Evolutionary conservation across 2,329 filamentous ascomycete species (phyloP).

Genomic region (Neobulgaria alba): DNA sequence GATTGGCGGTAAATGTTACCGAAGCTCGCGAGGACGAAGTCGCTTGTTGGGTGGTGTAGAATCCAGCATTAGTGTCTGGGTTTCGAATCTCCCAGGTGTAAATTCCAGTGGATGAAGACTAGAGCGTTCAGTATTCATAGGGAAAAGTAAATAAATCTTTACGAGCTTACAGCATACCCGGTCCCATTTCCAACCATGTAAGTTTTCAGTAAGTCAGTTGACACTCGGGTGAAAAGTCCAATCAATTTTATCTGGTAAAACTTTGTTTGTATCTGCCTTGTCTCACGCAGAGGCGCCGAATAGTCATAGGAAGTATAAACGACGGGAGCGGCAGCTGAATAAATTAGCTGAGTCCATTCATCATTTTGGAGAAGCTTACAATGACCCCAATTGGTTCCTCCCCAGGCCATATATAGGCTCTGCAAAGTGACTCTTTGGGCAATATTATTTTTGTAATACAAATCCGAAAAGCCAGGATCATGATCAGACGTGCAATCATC

Average conservation of each 20-base stretch:
- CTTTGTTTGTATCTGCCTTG: constrained; percentile 43
- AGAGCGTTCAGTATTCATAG: background rate
- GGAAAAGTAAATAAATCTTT: background rate
- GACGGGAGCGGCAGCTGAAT: constrained; percentile 35
- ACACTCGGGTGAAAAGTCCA: constrained; percentile 44
- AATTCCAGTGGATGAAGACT: constrained; percentile 24
- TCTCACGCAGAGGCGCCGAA: constrained; percentile 43
- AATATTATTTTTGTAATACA: constrained; percentile 49
- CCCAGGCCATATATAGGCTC: constrained; percentile 44
- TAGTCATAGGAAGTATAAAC: constrained; percentile 41
- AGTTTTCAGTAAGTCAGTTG: constrained; percentile 41
- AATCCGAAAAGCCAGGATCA: constrained; percentile 40
- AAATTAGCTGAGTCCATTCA: background rate
- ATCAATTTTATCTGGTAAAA: constrained; percentile 46
- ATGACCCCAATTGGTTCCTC: constrained; percentile 49
- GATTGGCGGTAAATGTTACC: constrained; percentile 37
- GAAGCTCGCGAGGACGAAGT: constrained; percentile 36
- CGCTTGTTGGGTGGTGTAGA: constrained; percentile 41
- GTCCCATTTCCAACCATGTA: constrained; percentile 48
- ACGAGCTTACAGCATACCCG: constrained; percentile 31
- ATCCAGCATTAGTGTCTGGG: constrained; percentile 40
- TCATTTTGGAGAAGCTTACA: constrained; percentile 23
- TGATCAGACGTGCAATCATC: constrained; percentile 40
- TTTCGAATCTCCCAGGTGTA: constrained; percentile 46
- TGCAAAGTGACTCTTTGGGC: constrained; percentile 40